phyloP scores from a whole-genome alignment of 179 eudicot species.

The Beta macrorhiza region DNA sequence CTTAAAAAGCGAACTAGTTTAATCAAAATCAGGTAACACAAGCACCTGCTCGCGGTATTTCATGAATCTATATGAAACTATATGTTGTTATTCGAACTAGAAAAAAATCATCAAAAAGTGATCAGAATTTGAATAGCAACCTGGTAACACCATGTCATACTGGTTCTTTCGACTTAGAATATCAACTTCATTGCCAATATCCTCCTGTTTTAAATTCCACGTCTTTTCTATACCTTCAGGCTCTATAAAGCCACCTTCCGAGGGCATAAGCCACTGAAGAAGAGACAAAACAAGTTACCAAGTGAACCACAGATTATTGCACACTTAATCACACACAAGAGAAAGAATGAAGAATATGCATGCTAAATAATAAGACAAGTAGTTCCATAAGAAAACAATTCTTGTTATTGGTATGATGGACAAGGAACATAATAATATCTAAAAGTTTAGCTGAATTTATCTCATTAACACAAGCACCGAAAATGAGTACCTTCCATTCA shows the following conservation, averaged over 20 bases:
- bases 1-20: not conserved
- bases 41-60: not conserved
- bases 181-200: conserved; percentile 72
- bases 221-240: conserved; percentile 89
- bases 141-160: conserved; percentile 84
- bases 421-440: not conserved
- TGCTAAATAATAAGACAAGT: not conserved
- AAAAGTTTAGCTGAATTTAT: not conserved
- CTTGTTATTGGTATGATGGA: not conserved
- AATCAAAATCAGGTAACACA: not conserved
- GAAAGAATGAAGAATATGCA: not conserved
- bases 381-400: not conserved
- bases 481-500: not conserved
- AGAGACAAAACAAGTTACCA: conserved; percentile 14
- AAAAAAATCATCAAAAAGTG: not conserved
- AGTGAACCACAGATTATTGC: not conserved
- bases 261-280: conserved; percentile 86
- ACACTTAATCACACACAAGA: not conserved
- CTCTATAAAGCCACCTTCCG: conserved; percentile 73
- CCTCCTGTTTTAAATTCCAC: conserved; percentile 64
- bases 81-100: not conserved
- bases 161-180: conserved; percentile 62
- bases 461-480: not conserved
- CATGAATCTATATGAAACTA: not conserved
- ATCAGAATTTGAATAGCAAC: conserved; percentile 31